phyloP scores from a whole-genome alignment of 345 rosid genomes.

The Trapa bicornis region DNA sequence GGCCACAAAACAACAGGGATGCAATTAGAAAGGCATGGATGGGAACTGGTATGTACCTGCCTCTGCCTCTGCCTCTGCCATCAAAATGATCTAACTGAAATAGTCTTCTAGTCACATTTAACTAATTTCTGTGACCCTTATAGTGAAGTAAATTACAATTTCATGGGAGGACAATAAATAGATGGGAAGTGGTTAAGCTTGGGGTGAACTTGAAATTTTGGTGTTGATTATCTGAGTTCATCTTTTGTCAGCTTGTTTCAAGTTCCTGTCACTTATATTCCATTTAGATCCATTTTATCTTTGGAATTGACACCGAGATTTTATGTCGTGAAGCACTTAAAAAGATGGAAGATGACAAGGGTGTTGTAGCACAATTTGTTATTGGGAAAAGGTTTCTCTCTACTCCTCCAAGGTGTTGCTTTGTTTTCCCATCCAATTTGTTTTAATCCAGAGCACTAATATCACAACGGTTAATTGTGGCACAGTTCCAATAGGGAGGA shows the following conservation, averaged over 20 bases:
- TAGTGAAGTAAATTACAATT: neutral
- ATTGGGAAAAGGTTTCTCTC: constrained; percentile 74
- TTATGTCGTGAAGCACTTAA: constrained; percentile 27
- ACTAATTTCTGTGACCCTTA: neutral
- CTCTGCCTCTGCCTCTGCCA: neutral
- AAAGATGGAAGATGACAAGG: constrained; percentile 57
- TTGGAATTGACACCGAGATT: neutral
- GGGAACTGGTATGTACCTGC: constrained; percentile 54
- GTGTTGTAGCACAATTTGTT: constrained; percentile 64
- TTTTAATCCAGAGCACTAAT: neutral
- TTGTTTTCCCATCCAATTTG: neutral
- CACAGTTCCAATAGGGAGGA: constrained; percentile 48
- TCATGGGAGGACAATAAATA: neutral
- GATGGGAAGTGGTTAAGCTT: neutral
- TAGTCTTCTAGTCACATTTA: neutral
- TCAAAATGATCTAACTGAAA: neutral
- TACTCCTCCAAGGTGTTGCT: neutral
- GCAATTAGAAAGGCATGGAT: constrained; percentile 91
- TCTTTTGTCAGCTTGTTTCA: neutral
- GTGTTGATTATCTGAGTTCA: neutral
- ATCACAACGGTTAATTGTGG: neutral
- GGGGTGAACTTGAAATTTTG: neutral
- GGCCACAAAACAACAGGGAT: constrained; percentile 68
- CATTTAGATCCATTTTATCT: neutral
- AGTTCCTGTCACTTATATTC: neutral